phyloP scores from a whole-genome alignment of 2,329 filamentous ascomycete species.

The Didymella segeticola region DNA sequence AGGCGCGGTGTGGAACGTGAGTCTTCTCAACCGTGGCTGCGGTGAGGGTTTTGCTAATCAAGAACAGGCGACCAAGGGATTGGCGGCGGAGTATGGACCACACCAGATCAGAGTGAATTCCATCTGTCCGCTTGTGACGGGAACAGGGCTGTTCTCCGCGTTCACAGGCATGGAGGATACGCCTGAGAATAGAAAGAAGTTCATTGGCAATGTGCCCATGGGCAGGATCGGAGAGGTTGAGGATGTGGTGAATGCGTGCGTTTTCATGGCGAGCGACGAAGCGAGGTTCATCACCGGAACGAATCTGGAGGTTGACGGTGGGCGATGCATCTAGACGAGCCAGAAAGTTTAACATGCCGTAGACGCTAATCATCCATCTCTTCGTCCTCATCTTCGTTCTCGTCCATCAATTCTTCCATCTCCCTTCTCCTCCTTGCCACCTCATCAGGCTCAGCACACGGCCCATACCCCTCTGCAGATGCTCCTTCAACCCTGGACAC shows the following conservation, averaged over 20 bases:
- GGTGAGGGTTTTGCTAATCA: neutral
- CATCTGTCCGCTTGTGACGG: conserved; percentile 72
- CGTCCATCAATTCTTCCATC: conserved; percentile 28
- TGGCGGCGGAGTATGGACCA: conserved; percentile 76
- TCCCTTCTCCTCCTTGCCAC: conserved; percentile 21
- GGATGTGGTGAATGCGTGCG: conserved; percentile 64
- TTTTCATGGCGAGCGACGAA: conserved; percentile 65
- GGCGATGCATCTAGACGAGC: conserved; percentile 41
- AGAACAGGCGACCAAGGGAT: conserved; percentile 62
- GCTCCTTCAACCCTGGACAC: conserved; percentile 2
- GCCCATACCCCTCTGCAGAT: conserved; percentile 11
- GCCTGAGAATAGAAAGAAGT: conserved; percentile 59
- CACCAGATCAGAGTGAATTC: conserved; percentile 76
- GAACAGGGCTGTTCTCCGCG: conserved; percentile 66
- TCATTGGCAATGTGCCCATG: conserved; percentile 65
- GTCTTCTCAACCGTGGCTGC: too few species aligned
- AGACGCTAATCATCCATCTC: conserved; percentile 2
- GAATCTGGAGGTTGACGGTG: conserved; percentile 51
- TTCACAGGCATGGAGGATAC: conserved; percentile 70
- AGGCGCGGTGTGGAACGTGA: conserved; percentile 67
- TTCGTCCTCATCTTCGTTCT: conserved; percentile 19
- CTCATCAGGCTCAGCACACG: conserved; percentile 10
- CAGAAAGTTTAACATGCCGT: neutral
- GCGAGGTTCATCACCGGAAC: conserved; percentile 67
- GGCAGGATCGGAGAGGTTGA: conserved; percentile 65